Percentiles rank a stretch among this genome's conserved stretches.
Conservation (phyloP, 2,329 filamentous ascomycete species). For the Aspergillus puulaauensis region DNA sequence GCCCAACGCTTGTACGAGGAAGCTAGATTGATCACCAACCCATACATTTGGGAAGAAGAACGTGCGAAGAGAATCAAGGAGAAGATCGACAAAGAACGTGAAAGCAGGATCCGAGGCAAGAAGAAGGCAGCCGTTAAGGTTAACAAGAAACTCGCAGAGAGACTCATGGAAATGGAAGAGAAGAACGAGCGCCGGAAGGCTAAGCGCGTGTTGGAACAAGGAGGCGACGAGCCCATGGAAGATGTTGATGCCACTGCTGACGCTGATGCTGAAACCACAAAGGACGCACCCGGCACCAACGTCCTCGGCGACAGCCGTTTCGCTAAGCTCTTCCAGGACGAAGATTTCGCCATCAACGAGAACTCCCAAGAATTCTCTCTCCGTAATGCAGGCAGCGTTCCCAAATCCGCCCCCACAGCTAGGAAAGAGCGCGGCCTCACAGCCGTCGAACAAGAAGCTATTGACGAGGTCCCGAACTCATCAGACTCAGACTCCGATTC, state of each 20-base stretch:
- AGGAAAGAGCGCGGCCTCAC: conserved; percentile 54
- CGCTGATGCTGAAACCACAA: conserved; percentile 14
- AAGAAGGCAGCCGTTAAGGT: conserved; percentile 92
- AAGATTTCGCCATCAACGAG: conserved; percentile 91
- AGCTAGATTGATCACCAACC: conserved; percentile 87
- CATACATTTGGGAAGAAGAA: conserved; percentile 91
- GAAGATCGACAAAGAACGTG: conserved; percentile 96
- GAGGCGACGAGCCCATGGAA: conserved; percentile 52
- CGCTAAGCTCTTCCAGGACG: conserved; percentile 83
- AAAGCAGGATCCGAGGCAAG: conserved; percentile 86
- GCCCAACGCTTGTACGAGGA: conserved; percentile 94
- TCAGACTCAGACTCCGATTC: conserved; percentile 38
- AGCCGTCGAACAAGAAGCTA: conserved; percentile 61
- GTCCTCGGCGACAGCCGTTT: conserved; percentile 85
- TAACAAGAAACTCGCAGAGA: conserved; percentile 69
- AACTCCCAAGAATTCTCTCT: conserved; percentile 79
- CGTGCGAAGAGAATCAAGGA: conserved; percentile 86
- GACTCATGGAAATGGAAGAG: conserved; percentile 60
- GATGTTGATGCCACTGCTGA: conserved; percentile 20
- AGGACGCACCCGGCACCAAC: conserved; percentile 51
- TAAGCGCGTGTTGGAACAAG: conserved; percentile 52
- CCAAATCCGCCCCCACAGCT: conserved; percentile 20
- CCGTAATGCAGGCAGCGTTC: conserved; percentile 80
- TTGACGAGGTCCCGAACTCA: conserved; percentile 51
- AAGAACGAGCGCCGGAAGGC: conserved; percentile 50